Evolutionary conservation across 495 filamentous ascomycete species (phyloP).

Genomic region (Neurospora intermedia): DNA sequence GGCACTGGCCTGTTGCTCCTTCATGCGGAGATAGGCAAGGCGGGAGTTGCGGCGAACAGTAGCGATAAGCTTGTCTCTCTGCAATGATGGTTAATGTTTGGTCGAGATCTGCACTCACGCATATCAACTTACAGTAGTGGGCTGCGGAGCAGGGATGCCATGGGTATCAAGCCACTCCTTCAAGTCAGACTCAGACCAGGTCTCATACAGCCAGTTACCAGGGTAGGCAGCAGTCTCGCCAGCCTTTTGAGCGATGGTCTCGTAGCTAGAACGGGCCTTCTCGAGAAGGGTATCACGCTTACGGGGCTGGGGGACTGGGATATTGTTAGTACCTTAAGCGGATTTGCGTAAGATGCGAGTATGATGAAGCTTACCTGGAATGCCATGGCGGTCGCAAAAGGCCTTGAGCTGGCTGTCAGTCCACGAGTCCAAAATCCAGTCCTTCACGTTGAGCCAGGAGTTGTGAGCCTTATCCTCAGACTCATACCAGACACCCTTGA

Average conservation of each 20-base stretch:
- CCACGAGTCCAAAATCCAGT: slow-evolving; percentile 93
- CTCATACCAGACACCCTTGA: slow-evolving; percentile 65
- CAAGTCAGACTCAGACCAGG: slow-evolving; percentile 56
- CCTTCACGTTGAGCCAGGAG: slow-evolving; percentile 60
- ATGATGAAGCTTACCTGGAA: slow-evolving; percentile 44
- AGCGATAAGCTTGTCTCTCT: slow-evolving; percentile 81
- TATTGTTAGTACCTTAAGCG: background rate
- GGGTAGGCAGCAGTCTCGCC: slow-evolving; percentile 77
- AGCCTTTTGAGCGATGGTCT: slow-evolving; percentile 68
- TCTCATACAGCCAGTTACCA: slow-evolving; percentile 89
- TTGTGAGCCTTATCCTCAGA: slow-evolving; percentile 60
- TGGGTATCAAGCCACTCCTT: slow-evolving; percentile 80
- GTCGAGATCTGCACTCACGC: background rate
- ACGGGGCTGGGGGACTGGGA: slow-evolving; percentile 60
- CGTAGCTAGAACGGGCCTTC: slow-evolving; percentile 70
- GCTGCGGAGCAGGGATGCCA: slow-evolving; percentile 81
- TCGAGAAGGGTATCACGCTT: slow-evolving; percentile 73
- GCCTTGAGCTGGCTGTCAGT: slow-evolving; percentile 66
- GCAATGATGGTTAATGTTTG: background rate
- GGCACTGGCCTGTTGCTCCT: slow-evolving; percentile 49
- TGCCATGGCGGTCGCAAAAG: slow-evolving; percentile 79
- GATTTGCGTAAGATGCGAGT: background rate
- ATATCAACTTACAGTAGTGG: slow-evolving; percentile 40
- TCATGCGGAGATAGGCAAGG: slow-evolving; percentile 54
- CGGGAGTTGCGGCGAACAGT: slow-evolving; percentile 84